These are phyloP conservation scores for Meira miltonrushii DNA, from an alignment of 1,284 basidiomycete species.

Conservation along the genomic window DNA sequence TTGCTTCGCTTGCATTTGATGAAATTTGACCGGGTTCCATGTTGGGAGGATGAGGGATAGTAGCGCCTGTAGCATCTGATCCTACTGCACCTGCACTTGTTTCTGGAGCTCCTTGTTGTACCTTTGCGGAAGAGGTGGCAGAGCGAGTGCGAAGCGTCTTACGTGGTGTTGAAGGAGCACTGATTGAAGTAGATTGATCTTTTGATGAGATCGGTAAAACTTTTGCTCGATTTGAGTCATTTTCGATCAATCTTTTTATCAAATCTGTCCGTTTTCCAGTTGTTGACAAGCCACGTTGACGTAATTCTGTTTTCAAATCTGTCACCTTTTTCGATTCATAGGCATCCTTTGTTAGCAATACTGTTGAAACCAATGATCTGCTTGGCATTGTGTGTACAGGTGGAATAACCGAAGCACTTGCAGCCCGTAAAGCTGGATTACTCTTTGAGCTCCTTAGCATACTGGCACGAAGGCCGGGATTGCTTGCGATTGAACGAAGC, in stretches of 20 bases:
- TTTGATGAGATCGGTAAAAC: not conserved
- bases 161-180: not conserved
- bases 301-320: constrained; percentile 13
- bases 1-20: constrained; percentile 1
- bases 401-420: not conserved
- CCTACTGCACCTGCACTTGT: not conserved
- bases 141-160: not conserved
- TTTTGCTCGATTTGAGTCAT: constrained; percentile 8
- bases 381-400: not conserved
- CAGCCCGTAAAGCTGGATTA: not conserved
- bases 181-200: not conserved
- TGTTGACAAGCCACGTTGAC: constrained; percentile 14
- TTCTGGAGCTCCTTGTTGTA: not conserved
- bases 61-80: not conserved
- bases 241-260: constrained; percentile 11
- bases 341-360: constrained; percentile 11
- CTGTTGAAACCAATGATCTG: constrained; percentile 14
- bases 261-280: constrained; percentile 13
- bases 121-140: not conserved
- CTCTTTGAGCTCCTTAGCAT: not conserved
- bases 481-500: constrained; percentile 4
- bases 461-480: not conserved
- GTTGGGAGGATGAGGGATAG: constrained; percentile 11
- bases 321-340: constrained; percentile 9
- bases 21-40: constrained; percentile 17